phyloP scores from a whole-genome alignment of 306 rosid species.

The Dalbergia oliveri region DNA sequence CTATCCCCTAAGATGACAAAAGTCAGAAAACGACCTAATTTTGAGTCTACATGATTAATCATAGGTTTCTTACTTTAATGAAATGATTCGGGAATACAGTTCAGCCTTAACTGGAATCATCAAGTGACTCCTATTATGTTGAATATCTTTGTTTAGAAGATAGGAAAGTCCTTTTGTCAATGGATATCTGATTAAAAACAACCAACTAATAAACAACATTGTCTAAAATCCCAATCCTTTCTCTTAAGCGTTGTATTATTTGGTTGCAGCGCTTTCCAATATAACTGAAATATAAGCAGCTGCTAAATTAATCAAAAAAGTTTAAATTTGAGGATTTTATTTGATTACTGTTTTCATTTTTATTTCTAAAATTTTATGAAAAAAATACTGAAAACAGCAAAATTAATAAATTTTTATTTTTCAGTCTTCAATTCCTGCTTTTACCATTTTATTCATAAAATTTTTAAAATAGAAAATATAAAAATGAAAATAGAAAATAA shows the following conservation, averaged over 20 bases:
- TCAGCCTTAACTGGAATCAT: conserved; percentile 37
- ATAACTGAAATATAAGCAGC: neutral
- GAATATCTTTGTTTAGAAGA: neutral
- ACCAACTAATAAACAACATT: neutral
- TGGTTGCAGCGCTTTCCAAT: neutral
- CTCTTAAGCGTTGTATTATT: conserved; percentile 11
- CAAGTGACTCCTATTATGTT: conserved; percentile 15
- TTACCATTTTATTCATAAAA: no score
- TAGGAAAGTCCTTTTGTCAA: neutral
- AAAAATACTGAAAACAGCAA: no score
- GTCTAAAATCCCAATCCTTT: neutral
- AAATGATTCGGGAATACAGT: conserved; percentile 7
- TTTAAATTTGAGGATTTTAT: no score
- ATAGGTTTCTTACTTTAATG: conserved; percentile 20
- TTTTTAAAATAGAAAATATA: no score
- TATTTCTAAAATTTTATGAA: no score
- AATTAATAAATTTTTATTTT: no score
- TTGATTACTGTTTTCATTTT: no score
- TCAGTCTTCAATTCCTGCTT: no score
- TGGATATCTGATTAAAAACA: neutral
- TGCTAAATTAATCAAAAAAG: neutral
- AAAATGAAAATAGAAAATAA: no score
- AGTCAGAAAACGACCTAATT: neutral
- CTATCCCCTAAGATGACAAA: neutral
- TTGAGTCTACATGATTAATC: neutral